These are phyloP conservation scores for Aspergillus arachidicola DNA, from an alignment of 2,329 filamentous ascomycete genomes.

Conservation along the genomic window DNA sequence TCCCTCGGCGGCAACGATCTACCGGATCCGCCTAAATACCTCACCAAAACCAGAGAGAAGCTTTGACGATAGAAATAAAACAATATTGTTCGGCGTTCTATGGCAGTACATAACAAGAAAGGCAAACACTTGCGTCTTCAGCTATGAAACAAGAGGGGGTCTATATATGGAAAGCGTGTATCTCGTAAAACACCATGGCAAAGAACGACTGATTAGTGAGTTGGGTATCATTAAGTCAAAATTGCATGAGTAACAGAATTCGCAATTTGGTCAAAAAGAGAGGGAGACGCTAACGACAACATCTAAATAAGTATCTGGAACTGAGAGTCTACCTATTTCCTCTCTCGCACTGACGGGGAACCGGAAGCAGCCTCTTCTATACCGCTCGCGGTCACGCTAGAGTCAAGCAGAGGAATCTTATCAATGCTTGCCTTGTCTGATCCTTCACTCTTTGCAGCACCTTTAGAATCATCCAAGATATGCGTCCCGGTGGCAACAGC, in stretches of 20 bases:
- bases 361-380: conserved; percentile 16
- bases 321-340: conserved; percentile 19
- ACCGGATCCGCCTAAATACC: background rate
- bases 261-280: conserved; percentile 3
- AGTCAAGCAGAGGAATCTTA: conserved; percentile 40
- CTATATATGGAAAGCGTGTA: background rate
- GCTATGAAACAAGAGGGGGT: background rate
- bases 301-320: background rate
- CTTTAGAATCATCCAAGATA: conserved; percentile 21
- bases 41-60: background rate
- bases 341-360: conserved; percentile 26
- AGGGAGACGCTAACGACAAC: conserved; percentile 8
- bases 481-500: conserved; percentile 24
- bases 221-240: conserved; percentile 17
- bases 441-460: conserved; percentile 18
- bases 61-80: background rate
- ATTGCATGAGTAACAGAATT: background rate
- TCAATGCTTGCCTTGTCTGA: conserved; percentile 34
- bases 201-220: conserved; percentile 12
- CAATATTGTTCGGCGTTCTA: background rate
- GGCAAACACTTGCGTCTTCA: background rate
- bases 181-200: background rate
- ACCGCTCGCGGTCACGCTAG: conserved; percentile 31
- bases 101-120: background rate
- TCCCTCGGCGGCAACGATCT: background rate